phyloP scores from a whole-genome alignment of 2,329 filamentous ascomycete genomes.

The Cladobotryum mycophilum region DNA sequence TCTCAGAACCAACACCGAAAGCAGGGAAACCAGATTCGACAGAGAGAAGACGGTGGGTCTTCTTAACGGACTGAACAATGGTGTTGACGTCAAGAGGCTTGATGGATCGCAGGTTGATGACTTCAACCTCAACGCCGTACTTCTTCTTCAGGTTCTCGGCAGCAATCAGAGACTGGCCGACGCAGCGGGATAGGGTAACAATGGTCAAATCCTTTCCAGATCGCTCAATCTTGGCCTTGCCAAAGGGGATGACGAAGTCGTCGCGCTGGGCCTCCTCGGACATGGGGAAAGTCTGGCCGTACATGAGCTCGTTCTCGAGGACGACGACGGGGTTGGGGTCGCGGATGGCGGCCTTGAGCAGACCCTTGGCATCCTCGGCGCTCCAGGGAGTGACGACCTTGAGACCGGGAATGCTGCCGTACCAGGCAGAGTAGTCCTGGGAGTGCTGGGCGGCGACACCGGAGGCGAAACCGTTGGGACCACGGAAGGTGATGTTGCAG shows the following conservation, averaged over 20 bases:
- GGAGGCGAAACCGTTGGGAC: constrained; percentile 93
- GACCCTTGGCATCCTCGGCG: constrained; percentile 95
- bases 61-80: constrained; percentile 97
- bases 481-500: constrained; percentile 99
- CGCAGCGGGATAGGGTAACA: constrained; percentile 88
- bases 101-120: constrained; percentile 95
- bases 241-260: constrained; percentile 95
- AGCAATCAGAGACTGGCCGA: constrained; percentile 82
- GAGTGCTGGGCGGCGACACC: constrained; percentile 98
- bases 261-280: constrained; percentile 91
- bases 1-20: constrained; percentile 87
- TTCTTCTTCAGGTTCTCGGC: constrained; percentile 92
- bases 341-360: constrained; percentile 94
- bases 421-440: constrained; percentile 98
- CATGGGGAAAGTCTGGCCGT: constrained; percentile 94
- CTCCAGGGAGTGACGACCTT: constrained; percentile 98
- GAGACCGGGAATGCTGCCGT: constrained; percentile 92
- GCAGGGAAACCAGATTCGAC: constrained; percentile 96
- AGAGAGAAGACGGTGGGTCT: constrained; percentile 84
- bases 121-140: constrained; percentile 91
- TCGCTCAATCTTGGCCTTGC: constrained; percentile 99
- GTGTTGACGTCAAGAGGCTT: constrained; percentile 95
- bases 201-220: constrained; percentile 93
- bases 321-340: constrained; percentile 96
- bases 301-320: constrained; percentile 83